Conservation (phyloP, 2,329 filamentous ascomycete genomes). For the Trichoderma simmonsii region DNA sequence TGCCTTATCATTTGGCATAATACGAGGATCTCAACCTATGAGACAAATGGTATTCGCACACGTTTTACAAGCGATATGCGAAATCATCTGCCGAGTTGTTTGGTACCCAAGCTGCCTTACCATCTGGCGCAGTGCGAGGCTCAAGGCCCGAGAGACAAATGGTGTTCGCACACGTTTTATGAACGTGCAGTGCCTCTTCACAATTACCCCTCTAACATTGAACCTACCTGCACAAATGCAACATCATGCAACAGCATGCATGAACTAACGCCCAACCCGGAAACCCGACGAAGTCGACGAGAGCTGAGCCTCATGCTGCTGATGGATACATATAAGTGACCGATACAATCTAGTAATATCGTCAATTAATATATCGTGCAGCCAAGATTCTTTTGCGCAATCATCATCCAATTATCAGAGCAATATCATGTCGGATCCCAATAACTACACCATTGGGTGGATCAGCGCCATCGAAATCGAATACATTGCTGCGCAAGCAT, state of each 20-base stretch:
- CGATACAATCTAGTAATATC: fast-evolving
- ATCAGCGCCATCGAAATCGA: constrained; percentile 42
- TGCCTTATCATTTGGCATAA: neutral
- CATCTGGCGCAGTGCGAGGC: fast-evolving
- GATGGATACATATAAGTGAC: neutral
- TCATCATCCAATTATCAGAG: no score
- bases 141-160: neutral
- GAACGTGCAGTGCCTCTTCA: neutral
- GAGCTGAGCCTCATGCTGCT: neutral
- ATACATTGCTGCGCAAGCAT: constrained; percentile 33
- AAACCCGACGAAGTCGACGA: neutral
- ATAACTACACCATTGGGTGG: constrained; percentile 40
- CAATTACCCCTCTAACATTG: neutral
- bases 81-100: no score
- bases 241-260: neutral
- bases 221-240: no score
- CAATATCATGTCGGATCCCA: neutral
- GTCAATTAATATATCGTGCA: neutral
- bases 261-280: neutral
- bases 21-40: fast-evolving
- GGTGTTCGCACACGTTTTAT: neutral
- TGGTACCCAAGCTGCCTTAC: neutral
- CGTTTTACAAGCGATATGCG: neutral
- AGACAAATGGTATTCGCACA: neutral
- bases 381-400: no score